Conservation (phyloP, 192 early-diverging fungal species). For the Diversispora eburnea region DNA sequence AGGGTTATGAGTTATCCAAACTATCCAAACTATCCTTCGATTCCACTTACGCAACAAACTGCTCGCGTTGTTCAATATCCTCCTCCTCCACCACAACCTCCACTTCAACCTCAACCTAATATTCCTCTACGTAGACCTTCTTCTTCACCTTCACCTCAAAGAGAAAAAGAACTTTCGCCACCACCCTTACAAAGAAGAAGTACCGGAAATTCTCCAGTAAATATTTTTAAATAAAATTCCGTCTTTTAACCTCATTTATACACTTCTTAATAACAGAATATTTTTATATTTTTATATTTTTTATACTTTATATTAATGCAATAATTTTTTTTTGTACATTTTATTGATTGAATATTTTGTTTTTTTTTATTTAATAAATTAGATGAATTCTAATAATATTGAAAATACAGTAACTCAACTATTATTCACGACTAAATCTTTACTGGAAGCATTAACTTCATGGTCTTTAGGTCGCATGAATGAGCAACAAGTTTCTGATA, state of each 20-base stretch:
- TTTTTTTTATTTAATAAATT: not conserved
- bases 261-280: not conserved
- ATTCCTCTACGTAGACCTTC: conserved; percentile 12
- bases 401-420: conserved; percentile 49
- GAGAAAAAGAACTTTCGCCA: conserved; percentile 3
- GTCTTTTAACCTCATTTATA: not conserved
- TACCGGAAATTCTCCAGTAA: conserved; percentile 20
- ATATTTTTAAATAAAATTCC: not conserved
- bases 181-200: conserved; percentile 7
- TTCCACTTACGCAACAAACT: not conserved
- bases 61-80: not conserved
- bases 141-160: conserved; percentile 8
- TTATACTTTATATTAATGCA: not conserved
- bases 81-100: not conserved
- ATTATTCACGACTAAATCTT: conserved; percentile 45
- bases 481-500: conserved; percentile 45
- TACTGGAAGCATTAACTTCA: conserved; percentile 44
- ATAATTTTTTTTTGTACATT: not conserved
- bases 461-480: conserved; percentile 41
- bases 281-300: not conserved
- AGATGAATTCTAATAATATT: conserved; percentile 40
- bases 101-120: not conserved
- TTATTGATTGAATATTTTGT: not conserved
- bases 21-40: not conserved
- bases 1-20: conserved; percentile 7